Percentiles rank a stretch among this genome's conserved stretches.
Evolutionary conservation across 1,139 yeast genomes (phyloP).

Genomic region (Geotrichum europaeum): DNA sequence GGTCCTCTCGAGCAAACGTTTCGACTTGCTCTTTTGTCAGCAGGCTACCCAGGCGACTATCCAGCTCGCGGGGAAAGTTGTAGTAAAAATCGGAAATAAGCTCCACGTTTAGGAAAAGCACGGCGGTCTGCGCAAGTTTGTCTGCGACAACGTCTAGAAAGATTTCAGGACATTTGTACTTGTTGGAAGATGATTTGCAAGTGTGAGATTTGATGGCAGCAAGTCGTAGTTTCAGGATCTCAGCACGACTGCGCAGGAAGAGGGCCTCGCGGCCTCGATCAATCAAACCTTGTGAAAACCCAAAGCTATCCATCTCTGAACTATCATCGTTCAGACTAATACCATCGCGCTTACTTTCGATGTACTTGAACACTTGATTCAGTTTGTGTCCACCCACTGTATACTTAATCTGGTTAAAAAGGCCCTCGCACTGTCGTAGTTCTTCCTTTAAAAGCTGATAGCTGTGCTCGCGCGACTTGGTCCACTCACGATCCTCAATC

Average conservation of each 20-base stretch:
- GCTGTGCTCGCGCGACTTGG: constrained; percentile 70
- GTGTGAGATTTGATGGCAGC: constrained; percentile 67
- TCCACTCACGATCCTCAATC: constrained; percentile 93
- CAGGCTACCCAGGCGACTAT: constrained; percentile 57
- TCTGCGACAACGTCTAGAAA: constrained; percentile 89
- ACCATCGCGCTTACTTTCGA: constrained; percentile 43
- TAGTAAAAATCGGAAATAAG: constrained; percentile 89
- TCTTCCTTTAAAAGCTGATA: constrained; percentile 72
- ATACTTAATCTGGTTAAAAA: constrained; percentile 53
- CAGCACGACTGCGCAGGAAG: constrained; percentile 72
- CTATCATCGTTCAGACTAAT: not conserved
- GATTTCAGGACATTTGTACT: constrained; percentile 89
- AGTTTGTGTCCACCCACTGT: constrained; percentile 79
- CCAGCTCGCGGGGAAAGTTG: constrained; percentile 91
- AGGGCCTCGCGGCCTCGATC: constrained; percentile 73
- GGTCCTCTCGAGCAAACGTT: constrained; percentile 88
- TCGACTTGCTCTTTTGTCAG: constrained; percentile 75
- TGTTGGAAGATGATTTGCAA: constrained; percentile 72
- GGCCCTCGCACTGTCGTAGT: constrained; percentile 68
- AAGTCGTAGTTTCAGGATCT: constrained; percentile 65
- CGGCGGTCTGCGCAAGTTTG: constrained; percentile 86
- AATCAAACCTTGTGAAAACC: constrained; percentile 66
- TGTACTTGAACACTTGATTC: constrained; percentile 71
- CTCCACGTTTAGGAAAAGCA: constrained; percentile 86
- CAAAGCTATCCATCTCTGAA: constrained; percentile 53